A percentile compares a stretch with the other conserved stretches of the same genome.
phyloP scores from a whole-genome alignment of 805 yeast genomes.

The Wickerhamiella lipophila region DNA sequence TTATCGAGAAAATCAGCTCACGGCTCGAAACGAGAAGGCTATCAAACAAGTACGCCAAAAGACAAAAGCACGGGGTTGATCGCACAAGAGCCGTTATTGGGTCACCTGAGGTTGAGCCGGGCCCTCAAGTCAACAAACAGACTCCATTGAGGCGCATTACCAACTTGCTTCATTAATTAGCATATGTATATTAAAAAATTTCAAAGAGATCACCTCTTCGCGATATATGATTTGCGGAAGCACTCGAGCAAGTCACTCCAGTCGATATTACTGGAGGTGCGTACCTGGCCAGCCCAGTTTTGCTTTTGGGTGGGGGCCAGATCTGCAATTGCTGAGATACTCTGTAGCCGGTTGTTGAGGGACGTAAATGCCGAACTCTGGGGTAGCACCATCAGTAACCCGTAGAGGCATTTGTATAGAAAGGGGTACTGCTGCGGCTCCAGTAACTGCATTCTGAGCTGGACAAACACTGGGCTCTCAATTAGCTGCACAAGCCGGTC shows the following conservation, averaged over 20 bases:
- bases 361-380: slow-evolving; percentile 85
- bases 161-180: slow-evolving; percentile 3
- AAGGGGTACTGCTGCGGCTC: slow-evolving; percentile 76
- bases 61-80: slow-evolving; percentile 21
- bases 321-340: slow-evolving; percentile 34
- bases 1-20: slow-evolving; percentile 17
- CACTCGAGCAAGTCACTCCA: slow-evolving; percentile 37
- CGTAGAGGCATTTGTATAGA: slow-evolving; percentile 77
- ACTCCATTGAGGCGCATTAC: not conserved
- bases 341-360: slow-evolving; percentile 58
- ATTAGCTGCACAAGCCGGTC: slow-evolving; percentile 81
- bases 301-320: slow-evolving; percentile 24
- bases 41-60: slow-evolving; percentile 21
- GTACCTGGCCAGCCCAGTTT: slow-evolving; percentile 14
- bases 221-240: slow-evolving; percentile 31
- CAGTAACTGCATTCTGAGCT: slow-evolving; percentile 71
- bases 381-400: slow-evolving; percentile 84
- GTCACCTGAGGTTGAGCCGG: not conserved
- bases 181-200: not conserved
- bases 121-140: not conserved
- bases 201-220: not conserved
- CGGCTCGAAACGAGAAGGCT: slow-evolving; percentile 23
- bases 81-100: slow-evolving; percentile 14
- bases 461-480: slow-evolving; percentile 86
- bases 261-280: slow-evolving; percentile 23